phyloP scores from a whole-genome alignment of 1,284 basidiomycete species.

The Pseudozyma flocculosa region DNA sequence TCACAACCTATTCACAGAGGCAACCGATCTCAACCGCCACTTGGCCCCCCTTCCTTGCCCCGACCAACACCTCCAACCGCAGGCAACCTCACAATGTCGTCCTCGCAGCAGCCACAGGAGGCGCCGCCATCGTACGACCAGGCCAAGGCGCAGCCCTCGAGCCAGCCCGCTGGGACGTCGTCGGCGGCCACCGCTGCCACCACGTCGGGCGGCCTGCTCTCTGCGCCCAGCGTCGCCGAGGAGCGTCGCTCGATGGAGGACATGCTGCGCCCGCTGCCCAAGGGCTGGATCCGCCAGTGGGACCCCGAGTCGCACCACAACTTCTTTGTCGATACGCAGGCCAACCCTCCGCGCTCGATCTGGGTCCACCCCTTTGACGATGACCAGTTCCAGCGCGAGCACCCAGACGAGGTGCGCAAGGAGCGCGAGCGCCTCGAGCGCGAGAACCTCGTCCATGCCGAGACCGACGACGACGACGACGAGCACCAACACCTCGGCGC shows the following conservation, averaged over 20 bases:
- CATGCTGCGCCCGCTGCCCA: conserved; percentile 40
- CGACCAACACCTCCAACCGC: too few relatives aligned
- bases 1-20: too few relatives aligned
- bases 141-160: too few relatives aligned
- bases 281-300: conserved; percentile 53
- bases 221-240: not conserved
- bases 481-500: not conserved
- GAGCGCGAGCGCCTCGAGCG: conserved; percentile 16
- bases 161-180: too few relatives aligned
- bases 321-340: conserved; percentile 53
- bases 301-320: conserved; percentile 40
- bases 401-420: conserved; percentile 13
- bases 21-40: too few relatives aligned
- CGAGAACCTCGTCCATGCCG: conserved; percentile 24
- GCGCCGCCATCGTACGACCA: too few relatives aligned
- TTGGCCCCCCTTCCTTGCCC: too few relatives aligned
- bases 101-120: too few relatives aligned
- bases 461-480: conserved; percentile 37
- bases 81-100: too few relatives aligned
- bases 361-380: conserved; percentile 57
- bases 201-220: too few relatives aligned
- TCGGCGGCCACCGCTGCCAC: too few relatives aligned
- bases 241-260: conserved; percentile 28
- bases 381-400: conserved; percentile 21
- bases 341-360: conserved; percentile 54